A percentile compares a stretch with the other conserved stretches of the same genome.
Conservation (phyloP, 805 yeast genomes). For the Torulaspora indica region DNA sequence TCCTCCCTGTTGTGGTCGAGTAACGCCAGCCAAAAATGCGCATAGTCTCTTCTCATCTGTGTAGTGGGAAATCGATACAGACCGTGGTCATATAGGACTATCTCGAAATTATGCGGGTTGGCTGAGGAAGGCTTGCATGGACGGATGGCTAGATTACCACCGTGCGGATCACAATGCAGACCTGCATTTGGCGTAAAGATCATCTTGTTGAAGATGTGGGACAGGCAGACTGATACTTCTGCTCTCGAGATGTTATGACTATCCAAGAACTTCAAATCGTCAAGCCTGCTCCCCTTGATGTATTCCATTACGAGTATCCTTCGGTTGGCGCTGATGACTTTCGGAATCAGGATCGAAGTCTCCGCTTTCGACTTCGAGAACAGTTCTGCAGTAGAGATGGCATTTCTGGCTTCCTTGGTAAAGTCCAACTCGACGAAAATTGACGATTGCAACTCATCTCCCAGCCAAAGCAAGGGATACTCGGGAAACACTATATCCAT, state of each 20-base stretch:
- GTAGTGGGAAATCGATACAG: conserved; percentile 79
- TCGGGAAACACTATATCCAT: conserved; percentile 84
- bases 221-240: conserved; percentile 76
- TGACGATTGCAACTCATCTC: conserved; percentile 83
- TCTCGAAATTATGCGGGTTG: conserved; percentile 75
- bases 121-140: conserved; percentile 29
- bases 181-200: conserved; percentile 89
- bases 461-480: conserved; percentile 91
- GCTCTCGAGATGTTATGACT: conserved; percentile 61
- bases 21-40: conserved; percentile 88
- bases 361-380: conserved; percentile 49
- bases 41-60: conserved; percentile 72
- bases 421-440: conserved; percentile 91
- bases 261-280: conserved; percentile 62
- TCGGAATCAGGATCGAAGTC: conserved; percentile 80
- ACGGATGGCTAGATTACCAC: conserved; percentile 88
- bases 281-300: conserved; percentile 76
- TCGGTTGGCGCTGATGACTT: conserved; percentile 57
- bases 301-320: conserved; percentile 86
- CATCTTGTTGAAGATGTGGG: conserved; percentile 92
- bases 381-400: conserved; percentile 61
- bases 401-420: conserved; percentile 78
- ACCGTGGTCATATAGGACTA: conserved; percentile 91
- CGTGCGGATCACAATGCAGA: conserved; percentile 97
- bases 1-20: conserved; percentile 60